These are phyloP conservation scores for Parietichytrium sp. DNA, from an alignment of 108 stramenopile genomes.

Conservation along the genomic window DNA sequence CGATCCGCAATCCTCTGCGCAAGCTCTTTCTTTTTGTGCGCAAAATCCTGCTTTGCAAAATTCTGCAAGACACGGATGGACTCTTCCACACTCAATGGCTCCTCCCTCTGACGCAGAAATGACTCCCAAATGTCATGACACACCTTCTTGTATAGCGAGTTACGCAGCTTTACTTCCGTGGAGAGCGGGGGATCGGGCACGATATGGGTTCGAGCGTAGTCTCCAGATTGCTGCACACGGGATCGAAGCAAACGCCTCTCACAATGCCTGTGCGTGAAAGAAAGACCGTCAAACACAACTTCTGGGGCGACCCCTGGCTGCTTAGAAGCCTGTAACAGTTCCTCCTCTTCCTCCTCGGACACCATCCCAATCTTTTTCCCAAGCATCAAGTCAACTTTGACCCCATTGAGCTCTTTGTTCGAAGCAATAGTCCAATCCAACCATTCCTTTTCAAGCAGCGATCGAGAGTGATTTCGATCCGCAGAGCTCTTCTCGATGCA, in stretches of 20 bases:
- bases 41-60: neutral
- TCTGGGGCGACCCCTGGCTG: neutral
- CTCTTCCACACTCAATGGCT: neutral
- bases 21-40: neutral
- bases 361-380: neutral
- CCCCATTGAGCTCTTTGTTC: neutral
- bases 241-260: neutral
- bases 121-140: neutral
- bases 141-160: neutral
- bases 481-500: neutral
- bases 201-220: slow-evolving; percentile 33
- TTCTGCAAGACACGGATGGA: neutral
- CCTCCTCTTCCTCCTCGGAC: neutral
- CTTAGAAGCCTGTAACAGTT: neutral
- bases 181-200: neutral
- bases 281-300: slow-evolving; percentile 15
- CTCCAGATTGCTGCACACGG: neutral
- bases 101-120: neutral
- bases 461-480: neutral
- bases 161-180: neutral
- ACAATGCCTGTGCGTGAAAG: slow-evolving; percentile 18
- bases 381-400: neutral
- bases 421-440: slow-evolving; percentile 9
- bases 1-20: neutral
- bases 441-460: neutral